Base-by-base conservation (phyloP, 2,329 filamentous ascomycete genomes). In the Trichophyton benhamiae region DNA sequence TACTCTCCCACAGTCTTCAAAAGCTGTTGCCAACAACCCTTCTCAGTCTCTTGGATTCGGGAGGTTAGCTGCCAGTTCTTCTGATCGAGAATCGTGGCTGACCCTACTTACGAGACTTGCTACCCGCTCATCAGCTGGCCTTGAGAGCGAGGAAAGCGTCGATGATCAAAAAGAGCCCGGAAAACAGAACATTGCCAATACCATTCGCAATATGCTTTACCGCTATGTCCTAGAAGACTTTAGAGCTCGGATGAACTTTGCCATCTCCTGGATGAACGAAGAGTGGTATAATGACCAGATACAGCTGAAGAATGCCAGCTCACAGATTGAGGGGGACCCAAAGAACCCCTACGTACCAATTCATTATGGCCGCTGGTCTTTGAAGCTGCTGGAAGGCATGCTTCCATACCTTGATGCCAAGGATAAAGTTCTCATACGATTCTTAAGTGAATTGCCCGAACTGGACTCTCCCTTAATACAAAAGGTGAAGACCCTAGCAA, bases 221-320 rank as follows among this genome's bases (percentile, higher is more conserved):
- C 81, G 83, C 60, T 96, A 95, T 72, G 83, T 97, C 57, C 83
- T 97, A 65, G 90, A 95, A 65, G 92, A 97, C 71, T 99, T 96
- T 76, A 85, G 92, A 60, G 86, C 83, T 64, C 86, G 94, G 49
- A 91, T 97, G 65, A 91, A 95, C 67, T 83, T 94, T 22, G 92
- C 91, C 0, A 90, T 97, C 59, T 86, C 87, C 6, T 99, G 94
- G 94, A 80, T 99, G 15, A 95, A 87, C 68, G 94, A 99, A 73
- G 94, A 99, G 75, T 99, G 94, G 92, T 97, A 96, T 74, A 95
- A 91, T 68, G 92, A 97, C 72, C 85, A 80, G 49, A 74, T 90
- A 36, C 77, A 80, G 60, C 71, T 76, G 52, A 76, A 75, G 63
- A 67, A 71, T 58, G 72, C 75, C 77, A 65, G 76, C 72, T 63